These are phyloP conservation scores for Hydnum rufescens DNA, from an alignment of 768 basidiomycete genomes.

Conservation along the genomic window DNA sequence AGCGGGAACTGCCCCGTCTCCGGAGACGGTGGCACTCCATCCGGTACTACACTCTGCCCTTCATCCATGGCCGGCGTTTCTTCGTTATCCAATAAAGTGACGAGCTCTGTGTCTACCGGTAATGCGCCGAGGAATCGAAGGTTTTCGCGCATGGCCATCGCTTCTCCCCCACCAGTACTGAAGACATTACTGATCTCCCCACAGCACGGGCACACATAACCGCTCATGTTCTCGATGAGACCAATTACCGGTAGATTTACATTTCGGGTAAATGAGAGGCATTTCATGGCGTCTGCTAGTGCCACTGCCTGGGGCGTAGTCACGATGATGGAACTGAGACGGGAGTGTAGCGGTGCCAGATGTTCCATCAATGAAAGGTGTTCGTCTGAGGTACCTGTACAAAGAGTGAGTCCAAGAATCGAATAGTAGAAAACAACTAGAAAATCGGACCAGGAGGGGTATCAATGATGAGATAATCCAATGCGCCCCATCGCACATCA, in stretches of 20 bases:
- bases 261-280: slow-evolving; percentile 82
- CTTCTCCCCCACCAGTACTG: slow-evolving; percentile 80
- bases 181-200: slow-evolving; percentile 90
- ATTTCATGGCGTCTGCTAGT: slow-evolving; percentile 87
- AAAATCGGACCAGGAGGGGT: slow-evolving; percentile 73
- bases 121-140: slow-evolving; percentile 68
- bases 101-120: slow-evolving; percentile 85
- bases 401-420: background rate
- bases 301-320: slow-evolving; percentile 97
- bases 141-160: slow-evolving; percentile 59
- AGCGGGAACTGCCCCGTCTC: slow-evolving; percentile 24
- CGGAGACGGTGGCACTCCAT: background rate
- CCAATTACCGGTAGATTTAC: slow-evolving; percentile 77
- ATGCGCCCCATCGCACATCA: slow-evolving; percentile 86
- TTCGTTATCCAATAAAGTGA: slow-evolving; percentile 61
- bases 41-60: slow-evolving; percentile 11
- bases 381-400: slow-evolving; percentile 92
- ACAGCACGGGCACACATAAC: slow-evolving; percentile 94
- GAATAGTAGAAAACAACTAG: slow-evolving; percentile 1
- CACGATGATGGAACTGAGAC: slow-evolving; percentile 72
- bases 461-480: slow-evolving; percentile 85
- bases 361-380: slow-evolving; percentile 92
- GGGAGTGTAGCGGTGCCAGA: slow-evolving; percentile 60
- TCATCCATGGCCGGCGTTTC: slow-evolving; percentile 13
- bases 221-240: slow-evolving; percentile 95